Conservation (phyloP, 1,284 basidiomycete species). For the Microbotryum violaceum region DNA sequence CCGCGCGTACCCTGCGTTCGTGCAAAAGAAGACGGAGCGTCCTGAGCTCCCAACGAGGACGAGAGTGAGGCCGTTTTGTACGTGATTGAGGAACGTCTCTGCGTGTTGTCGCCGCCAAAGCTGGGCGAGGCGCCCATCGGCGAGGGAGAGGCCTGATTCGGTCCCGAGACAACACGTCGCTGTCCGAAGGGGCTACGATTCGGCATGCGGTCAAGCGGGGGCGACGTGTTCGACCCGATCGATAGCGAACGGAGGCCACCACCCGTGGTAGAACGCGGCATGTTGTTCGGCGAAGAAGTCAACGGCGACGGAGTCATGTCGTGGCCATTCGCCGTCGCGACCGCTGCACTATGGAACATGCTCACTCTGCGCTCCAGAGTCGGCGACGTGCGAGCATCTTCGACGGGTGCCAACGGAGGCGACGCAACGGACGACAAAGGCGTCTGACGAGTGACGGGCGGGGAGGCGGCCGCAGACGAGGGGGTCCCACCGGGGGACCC, state of each 20-base stretch:
- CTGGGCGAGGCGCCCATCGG: no score
- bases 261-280: not conserved
- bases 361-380: conserved; percentile 16
- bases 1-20: no score
- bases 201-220: no score
- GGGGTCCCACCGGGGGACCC: no score
- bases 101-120: not conserved
- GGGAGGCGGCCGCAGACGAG: no score
- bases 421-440: not conserved
- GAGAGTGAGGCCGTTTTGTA: conserved; percentile 19
- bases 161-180: no score
- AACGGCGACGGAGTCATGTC: not conserved
- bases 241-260: conserved; percentile 29
- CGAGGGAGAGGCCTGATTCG: no score
- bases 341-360: conserved; percentile 28
- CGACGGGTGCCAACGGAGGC: not conserved
- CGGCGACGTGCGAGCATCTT: conserved; percentile 4
- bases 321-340: conserved; percentile 5
- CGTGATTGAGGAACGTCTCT: conserved; percentile 25
- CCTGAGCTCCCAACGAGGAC: not conserved
- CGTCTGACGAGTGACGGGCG: conserved; percentile 2
- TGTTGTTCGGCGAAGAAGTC: conserved; percentile 4
- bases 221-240: conserved; percentile 8
- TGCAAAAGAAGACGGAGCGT: no score
- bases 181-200: no score